Percentiles rank a stretch among this genome's conserved stretches.
phyloP scores from a whole-genome alignment of 257 asterid species.

The Ligustrum vulgare region DNA sequence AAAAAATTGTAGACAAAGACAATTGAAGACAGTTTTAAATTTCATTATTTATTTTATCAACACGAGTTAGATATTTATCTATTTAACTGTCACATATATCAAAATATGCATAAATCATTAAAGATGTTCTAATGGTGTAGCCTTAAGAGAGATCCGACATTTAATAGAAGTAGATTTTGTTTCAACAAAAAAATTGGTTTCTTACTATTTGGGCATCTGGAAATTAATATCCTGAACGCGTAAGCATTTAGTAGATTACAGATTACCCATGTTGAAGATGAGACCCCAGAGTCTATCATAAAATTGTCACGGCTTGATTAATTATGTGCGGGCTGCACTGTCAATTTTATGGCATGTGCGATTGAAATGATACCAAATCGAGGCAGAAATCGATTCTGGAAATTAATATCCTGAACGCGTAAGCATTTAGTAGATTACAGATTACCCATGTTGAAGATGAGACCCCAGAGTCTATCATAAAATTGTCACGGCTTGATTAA shows the following conservation, averaged over 20 bases:
- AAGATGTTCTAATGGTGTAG: too few species aligned
- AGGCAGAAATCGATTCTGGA: neutral
- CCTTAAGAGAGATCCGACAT: too few species aligned
- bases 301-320: neutral
- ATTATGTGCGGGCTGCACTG: neutral
- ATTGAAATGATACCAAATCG: neutral
- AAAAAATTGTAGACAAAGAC: too few species aligned
- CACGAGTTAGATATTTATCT: too few species aligned
- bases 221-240: neutral
- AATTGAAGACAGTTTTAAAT: too few species aligned
- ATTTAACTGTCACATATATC: too few species aligned
- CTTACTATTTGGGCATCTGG: constrained; percentile 5
- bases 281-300: neutral
- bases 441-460: neutral
- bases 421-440: neutral
- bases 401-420: neutral
- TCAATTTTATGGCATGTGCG: neutral
- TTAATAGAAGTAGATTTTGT: neutral
- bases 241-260: neutral
- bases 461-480: neutral
- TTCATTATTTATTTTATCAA: too few species aligned
- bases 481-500: neutral
- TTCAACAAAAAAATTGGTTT: neutral
- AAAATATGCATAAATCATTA: too few species aligned
- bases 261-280: neutral